These are phyloP conservation scores for Pinus tabuliformis DNA, from an alignment of 75 land plant genomes.

Conservation along the genomic window DNA sequence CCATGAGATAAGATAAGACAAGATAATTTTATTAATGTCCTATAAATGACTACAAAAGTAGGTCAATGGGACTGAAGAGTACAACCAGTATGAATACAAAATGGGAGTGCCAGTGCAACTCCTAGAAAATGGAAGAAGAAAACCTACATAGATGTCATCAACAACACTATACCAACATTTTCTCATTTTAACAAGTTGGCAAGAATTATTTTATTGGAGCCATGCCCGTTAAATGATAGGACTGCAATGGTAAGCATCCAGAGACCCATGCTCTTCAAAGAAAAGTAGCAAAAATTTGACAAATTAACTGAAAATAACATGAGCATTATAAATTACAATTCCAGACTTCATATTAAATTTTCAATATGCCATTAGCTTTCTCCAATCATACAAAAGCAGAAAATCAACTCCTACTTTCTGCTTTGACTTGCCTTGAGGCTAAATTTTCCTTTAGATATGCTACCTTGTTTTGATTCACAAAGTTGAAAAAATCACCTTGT, in stretches of 20 bases:
- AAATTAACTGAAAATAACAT: neutral
- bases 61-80: no score
- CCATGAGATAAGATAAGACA: no score
- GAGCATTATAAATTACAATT: neutral
- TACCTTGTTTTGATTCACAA: neutral
- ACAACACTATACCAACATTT: no score
- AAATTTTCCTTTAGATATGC: neutral
- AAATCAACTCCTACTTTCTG: neutral
- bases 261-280: neutral
- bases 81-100: no score
- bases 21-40: no score
- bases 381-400: neutral
- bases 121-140: no score
- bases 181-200: no score
- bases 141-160: no score
- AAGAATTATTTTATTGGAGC: no score
- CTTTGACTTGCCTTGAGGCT: neutral
- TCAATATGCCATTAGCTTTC: neutral
- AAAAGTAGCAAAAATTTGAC: neutral
- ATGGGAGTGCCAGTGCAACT: no score
- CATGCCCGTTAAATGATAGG: neutral
- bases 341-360: neutral
- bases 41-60: no score
- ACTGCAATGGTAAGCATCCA: neutral
- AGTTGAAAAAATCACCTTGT: constrained; percentile 22